phyloP scores from a whole-genome alignment of 306 rosid species.

The Trichosanthes truncata region DNA sequence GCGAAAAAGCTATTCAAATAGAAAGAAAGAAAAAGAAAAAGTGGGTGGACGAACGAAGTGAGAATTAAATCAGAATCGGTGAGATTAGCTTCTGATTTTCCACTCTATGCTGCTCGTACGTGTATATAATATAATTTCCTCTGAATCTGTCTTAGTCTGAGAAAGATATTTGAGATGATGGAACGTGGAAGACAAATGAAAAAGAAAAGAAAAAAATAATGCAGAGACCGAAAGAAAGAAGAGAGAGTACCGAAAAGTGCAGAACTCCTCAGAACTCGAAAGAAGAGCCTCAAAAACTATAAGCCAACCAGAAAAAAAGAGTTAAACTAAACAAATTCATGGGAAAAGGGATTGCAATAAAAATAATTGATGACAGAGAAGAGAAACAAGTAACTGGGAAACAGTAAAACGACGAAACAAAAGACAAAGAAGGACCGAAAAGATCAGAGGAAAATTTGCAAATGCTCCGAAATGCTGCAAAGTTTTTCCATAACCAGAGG shows the following conservation, averaged over 20 bases:
- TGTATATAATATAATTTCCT: neutral
- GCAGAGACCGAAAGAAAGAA: constrained; percentile 13
- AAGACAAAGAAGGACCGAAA: constrained; percentile 33
- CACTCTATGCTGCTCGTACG: neutral
- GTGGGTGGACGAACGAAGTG: neutral
- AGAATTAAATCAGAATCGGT: neutral
- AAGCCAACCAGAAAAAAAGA: neutral
- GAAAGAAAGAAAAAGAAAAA: neutral
- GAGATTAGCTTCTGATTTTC: neutral
- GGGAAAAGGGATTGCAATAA: neutral
- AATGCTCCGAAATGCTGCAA: constrained; percentile 7
- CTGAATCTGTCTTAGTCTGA: constrained; percentile 4
- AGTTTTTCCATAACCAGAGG: constrained; percentile 27
- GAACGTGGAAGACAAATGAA: constrained; percentile 69
- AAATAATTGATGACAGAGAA: constrained; percentile 19
- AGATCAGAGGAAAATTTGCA: constrained; percentile 15
- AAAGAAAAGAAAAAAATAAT: constrained; percentile 29
- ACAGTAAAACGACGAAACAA: constrained; percentile 18
- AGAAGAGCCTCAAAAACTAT: constrained; percentile 25
- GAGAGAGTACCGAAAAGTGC: constrained; percentile 34
- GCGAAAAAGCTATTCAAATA: neutral
- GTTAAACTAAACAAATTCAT: neutral
- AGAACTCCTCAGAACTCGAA: constrained; percentile 32
- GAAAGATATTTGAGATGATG: constrained; percentile 46
- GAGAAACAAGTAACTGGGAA: neutral